These are phyloP conservation scores for Coemansia reversa DNA, from an alignment of 192 early-diverging fungal species.

Conservation along the genomic window DNA sequence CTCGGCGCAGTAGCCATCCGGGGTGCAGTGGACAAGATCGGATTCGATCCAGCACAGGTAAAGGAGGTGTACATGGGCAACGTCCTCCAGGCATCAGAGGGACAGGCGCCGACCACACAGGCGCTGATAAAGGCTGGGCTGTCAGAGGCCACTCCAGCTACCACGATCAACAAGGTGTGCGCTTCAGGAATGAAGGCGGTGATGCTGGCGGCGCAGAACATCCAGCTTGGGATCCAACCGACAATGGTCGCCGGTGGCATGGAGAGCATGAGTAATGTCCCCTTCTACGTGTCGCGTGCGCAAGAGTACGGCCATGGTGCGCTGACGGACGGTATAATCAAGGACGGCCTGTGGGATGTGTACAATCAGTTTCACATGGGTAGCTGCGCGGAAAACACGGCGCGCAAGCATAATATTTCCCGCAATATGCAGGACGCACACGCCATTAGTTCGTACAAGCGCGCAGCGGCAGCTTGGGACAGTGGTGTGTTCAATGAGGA, in stretches of 20 bases:
- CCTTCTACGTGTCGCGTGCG: conserved; percentile 66
- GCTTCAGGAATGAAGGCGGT: conserved; percentile 98
- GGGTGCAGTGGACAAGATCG: conserved; percentile 74
- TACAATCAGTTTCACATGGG: conserved; percentile 88
- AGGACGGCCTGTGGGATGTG: conserved; percentile 95
- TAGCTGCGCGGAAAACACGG: conserved; percentile 83
- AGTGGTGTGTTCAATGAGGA: conserved; percentile 79
- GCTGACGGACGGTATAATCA: conserved; percentile 82
- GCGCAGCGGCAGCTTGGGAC: conserved; percentile 85
- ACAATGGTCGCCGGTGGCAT: conserved; percentile 93
- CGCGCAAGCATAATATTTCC: conserved; percentile 79
- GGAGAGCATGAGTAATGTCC: conserved; percentile 96
- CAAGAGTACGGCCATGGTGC: conserved; percentile 78
- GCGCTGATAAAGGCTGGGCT: conserved; percentile 81
- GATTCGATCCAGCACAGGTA: conserved; percentile 74
- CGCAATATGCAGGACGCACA: conserved; percentile 90
- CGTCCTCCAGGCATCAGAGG: conserved; percentile 83
- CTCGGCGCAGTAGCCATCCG: conserved; percentile 84
- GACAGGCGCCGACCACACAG: conserved; percentile 93
- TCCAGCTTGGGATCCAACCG: conserved; percentile 73
- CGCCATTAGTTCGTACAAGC: conserved; percentile 82
- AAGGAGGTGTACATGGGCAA: conserved; percentile 97
- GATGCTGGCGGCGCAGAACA: conserved; percentile 83
- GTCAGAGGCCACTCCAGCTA: conserved; percentile 78
- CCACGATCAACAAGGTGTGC: conserved; percentile 99